A percentile compares a stretch with the other conserved stretches of the same genome.
Evolutionary conservation across 805 yeast species (phyloP).

Genomic region (Sugiyamaella floridensis): DNA sequence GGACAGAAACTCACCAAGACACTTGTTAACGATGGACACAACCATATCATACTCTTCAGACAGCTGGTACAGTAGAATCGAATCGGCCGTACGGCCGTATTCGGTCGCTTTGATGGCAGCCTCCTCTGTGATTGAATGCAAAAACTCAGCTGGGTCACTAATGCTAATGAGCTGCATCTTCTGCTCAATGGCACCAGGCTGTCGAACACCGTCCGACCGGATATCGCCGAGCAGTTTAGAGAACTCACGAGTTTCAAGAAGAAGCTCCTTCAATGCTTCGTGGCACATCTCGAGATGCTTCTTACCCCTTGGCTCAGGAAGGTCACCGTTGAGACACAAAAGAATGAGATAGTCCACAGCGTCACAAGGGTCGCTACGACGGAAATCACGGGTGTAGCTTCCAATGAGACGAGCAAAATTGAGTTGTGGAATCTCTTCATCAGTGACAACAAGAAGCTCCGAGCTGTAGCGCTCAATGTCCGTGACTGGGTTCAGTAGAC

Average conservation of each 20-base stretch:
- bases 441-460: conserved; percentile 34
- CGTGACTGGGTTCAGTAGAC: conserved; percentile 49
- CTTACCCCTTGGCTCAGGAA: conserved; percentile 23
- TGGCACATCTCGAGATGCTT: conserved; percentile 55
- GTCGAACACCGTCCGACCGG: conserved; percentile 64
- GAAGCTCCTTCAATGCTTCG: conserved; percentile 75
- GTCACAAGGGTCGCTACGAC: conserved; percentile 77
- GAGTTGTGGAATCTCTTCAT: conserved; percentile 32
- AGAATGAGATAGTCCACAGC: conserved; percentile 85
- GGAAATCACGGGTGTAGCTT: conserved; percentile 73
- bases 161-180: conserved; percentile 61
- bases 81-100: conserved; percentile 83
- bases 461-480: conserved; percentile 23
- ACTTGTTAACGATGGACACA: conserved; percentile 60
- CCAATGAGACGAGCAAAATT: conserved; percentile 62
- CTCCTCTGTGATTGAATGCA: conserved; percentile 67
- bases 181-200: conserved; percentile 77
- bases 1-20: conserved; percentile 71
- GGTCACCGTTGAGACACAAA: conserved; percentile 50
- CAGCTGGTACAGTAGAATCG: conserved; percentile 77
- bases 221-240: conserved; percentile 77
- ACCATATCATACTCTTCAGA: conserved; percentile 84
- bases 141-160: conserved; percentile 50
- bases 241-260: conserved; percentile 81
- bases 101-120: conserved; percentile 85